These are phyloP conservation scores for Stereum hirsutum DNA, from an alignment of 1,284 basidiomycete species.

Conservation along the genomic window DNA sequence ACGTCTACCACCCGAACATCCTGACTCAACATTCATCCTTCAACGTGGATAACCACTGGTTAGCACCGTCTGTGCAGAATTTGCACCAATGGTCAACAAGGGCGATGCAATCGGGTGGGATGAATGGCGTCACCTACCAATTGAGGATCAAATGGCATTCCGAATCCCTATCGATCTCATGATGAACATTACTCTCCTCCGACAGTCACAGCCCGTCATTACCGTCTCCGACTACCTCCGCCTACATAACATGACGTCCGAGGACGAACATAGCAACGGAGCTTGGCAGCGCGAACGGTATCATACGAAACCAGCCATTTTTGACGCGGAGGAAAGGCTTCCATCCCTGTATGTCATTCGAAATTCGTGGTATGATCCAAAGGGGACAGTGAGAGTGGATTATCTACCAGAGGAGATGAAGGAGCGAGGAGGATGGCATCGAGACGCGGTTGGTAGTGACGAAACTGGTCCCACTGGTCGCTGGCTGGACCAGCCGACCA, in stretches of 20 bases:
- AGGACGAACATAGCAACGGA: slow-evolving; percentile 26
- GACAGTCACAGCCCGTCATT: slow-evolving; percentile 26
- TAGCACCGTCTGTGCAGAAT: slow-evolving; percentile 13
- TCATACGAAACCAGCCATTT: slow-evolving; percentile 13
- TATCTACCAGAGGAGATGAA: slow-evolving; percentile 22
- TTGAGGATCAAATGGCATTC: slow-evolving; percentile 32
- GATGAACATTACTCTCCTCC: slow-evolving; percentile 36
- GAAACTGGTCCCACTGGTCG: slow-evolving; percentile 14
- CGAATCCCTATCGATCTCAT: slow-evolving; percentile 29
- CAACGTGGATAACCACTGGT: neutral
- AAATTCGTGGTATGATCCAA: slow-evolving; percentile 29
- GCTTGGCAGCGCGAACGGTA: slow-evolving; percentile 25
- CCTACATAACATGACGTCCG: slow-evolving; percentile 24
- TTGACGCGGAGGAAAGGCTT: slow-evolving; percentile 9
- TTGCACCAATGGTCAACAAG: slow-evolving; percentile 14
- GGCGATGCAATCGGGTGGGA: slow-evolving; percentile 20
- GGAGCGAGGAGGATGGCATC: slow-evolving; percentile 19
- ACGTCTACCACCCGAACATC: neutral
- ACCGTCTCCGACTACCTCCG: slow-evolving; percentile 32
- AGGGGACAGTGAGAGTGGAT: slow-evolving; percentile 25
- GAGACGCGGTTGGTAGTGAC: slow-evolving; percentile 9
- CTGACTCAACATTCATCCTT: neutral
- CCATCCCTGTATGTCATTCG: slow-evolving; percentile 25
- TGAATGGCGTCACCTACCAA: slow-evolving; percentile 31
- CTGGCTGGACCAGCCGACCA: slow-evolving; percentile 5